Percentiles rank a stretch among this genome's conserved stretches.
Evolutionary conservation across 805 yeast genomes (phyloP).

Genomic region (Spathaspora boniae): DNA sequence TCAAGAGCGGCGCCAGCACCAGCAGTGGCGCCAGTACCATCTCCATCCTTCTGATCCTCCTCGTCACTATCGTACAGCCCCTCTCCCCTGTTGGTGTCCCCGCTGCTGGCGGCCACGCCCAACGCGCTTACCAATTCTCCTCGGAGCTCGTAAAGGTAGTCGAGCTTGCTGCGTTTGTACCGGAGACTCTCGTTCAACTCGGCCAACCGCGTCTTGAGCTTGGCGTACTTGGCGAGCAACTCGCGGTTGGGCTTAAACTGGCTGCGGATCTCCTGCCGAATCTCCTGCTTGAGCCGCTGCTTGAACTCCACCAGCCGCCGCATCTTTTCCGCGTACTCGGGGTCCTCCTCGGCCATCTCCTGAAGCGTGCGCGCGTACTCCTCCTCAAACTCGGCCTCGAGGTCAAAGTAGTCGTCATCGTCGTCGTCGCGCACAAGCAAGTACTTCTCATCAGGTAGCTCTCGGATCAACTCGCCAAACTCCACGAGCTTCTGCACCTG

Average conservation of each 20-base stretch:
- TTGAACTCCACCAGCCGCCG: slow-evolving; percentile 2
- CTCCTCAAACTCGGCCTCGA: slow-evolving; percentile 1
- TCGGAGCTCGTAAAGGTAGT: slow-evolving; percentile 19
- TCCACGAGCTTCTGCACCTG: slow-evolving; percentile 13
- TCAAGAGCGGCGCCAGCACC: background rate
- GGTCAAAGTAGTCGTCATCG: slow-evolving; percentile 3
- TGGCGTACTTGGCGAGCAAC: slow-evolving; percentile 18
- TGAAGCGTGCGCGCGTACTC: slow-evolving; percentile 1
- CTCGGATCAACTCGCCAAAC: slow-evolving; percentile 22
- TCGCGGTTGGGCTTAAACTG: slow-evolving; percentile 7
- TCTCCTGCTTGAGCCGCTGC: slow-evolving; percentile 1
- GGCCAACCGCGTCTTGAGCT: slow-evolving; percentile 14
- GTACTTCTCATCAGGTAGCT: slow-evolving; percentile 33
- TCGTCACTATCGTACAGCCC: slow-evolving; percentile 10
- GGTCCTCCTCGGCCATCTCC: slow-evolving; percentile 10
- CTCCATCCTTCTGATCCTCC: background rate
- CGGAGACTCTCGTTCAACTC: slow-evolving; percentile 16
- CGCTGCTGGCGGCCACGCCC: background rate
- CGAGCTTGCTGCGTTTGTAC: slow-evolving; percentile 29
- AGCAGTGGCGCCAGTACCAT: background rate
- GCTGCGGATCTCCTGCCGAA: slow-evolving; percentile 1
- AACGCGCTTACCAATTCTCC: slow-evolving; percentile 7
- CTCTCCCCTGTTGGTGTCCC: background rate
- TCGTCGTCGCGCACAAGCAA: slow-evolving; percentile 13
- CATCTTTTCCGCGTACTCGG: slow-evolving; percentile 11